These are phyloP conservation scores for Monilinia polystroma DNA, from an alignment of 2,329 filamentous ascomycete species.

Conservation along the genomic window DNA sequence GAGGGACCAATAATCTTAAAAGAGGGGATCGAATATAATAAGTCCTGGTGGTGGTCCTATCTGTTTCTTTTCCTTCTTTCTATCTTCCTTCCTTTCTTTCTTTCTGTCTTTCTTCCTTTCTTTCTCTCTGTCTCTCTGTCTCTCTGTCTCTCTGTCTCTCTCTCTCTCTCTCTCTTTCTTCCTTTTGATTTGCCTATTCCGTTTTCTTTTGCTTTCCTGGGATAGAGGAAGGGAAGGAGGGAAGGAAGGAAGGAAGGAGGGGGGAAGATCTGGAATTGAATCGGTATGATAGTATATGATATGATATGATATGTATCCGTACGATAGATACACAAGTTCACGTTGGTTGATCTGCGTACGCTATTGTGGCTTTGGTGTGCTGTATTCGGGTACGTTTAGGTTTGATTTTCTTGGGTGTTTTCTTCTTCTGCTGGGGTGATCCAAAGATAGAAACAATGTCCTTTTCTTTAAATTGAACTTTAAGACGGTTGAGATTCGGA, in stretches of 20 bases:
- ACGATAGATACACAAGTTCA: neutral
- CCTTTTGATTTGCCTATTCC: no score
- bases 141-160: no score
- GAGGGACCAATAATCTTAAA: neutral
- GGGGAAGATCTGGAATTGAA: neutral
- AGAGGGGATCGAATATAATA: neutral
- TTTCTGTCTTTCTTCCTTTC: no score
- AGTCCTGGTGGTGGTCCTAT: slow-evolving; percentile 1
- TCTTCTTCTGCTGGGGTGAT: slow-evolving; percentile 2
- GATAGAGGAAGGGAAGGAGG: neutral
- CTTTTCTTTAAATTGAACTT: neutral
- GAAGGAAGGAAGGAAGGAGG: neutral
- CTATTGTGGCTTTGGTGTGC: slow-evolving; percentile 19
- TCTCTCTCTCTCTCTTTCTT: no score
- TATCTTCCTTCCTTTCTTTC: no score
- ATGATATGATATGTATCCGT: slow-evolving; percentile 13
- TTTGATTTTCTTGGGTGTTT: slow-evolving; percentile 7
- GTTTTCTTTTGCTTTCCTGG: no score
- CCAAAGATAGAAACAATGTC: slow-evolving; percentile 18
- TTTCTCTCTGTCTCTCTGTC: no score
- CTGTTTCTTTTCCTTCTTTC: no score
- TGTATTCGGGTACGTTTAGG: neutral
- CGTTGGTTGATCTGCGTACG: slow-evolving; percentile 13
- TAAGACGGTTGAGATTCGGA: slow-evolving; percentile 8
- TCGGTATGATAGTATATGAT: neutral